phyloP scores from a whole-genome alignment of 805 yeast genomes.

The Yamadazyma olivae region DNA sequence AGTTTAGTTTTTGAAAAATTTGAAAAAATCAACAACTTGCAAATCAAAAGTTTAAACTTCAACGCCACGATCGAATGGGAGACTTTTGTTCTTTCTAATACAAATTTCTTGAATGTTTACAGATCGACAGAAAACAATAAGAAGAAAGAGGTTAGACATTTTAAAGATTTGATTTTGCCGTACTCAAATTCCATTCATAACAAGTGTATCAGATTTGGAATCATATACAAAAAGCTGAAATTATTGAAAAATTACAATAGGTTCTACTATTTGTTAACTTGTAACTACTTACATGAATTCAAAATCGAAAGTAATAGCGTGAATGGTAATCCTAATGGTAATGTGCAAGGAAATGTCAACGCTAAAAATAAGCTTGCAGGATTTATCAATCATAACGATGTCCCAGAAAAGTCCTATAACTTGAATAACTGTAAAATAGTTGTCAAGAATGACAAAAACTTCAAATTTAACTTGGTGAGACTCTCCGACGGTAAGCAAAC shows the following conservation, averaged over 20 bases:
- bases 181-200: constrained; percentile 36
- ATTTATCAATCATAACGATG: constrained; percentile 37
- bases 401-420: constrained; percentile 40
- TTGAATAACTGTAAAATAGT: constrained; percentile 34
- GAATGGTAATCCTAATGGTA: constrained; percentile 2
- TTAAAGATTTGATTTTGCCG: constrained; percentile 34
- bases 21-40: constrained; percentile 23
- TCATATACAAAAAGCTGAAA: constrained; percentile 38
- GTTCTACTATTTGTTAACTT: constrained; percentile 36
- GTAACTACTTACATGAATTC: constrained; percentile 44
- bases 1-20: constrained; percentile 28
- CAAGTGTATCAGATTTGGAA: constrained; percentile 38
- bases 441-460: constrained; percentile 28
- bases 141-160: constrained; percentile 40
- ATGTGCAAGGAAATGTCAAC: background rate
- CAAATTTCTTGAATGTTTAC: constrained; percentile 56
- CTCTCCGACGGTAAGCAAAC: constrained; percentile 24
- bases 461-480: constrained; percentile 33
- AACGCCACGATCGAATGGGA: constrained; percentile 36
- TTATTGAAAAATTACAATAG: constrained; percentile 38
- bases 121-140: constrained; percentile 43
- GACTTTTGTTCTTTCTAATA: constrained; percentile 31
- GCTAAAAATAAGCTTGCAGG: constrained; percentile 38
- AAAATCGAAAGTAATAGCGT: constrained; percentile 22
- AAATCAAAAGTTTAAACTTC: constrained; percentile 19